Evolutionary conservation across 1,284 basidiomycete species (phyloP), one percentile per base, ranked within the genome.

Genomic region (Rhodotorula sp.): DNA sequence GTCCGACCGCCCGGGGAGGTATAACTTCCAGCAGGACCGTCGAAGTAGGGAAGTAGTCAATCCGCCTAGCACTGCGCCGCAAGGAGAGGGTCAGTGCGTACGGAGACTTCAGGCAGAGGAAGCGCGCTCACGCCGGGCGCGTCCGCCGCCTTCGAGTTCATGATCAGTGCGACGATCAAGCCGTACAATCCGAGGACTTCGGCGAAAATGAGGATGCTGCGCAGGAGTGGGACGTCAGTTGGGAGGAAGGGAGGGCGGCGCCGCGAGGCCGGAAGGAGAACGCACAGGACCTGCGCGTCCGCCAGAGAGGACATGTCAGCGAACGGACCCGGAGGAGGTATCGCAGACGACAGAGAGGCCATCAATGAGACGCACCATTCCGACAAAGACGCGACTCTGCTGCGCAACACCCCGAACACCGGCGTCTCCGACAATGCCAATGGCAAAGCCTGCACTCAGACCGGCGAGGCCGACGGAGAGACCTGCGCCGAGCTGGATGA

Each of bases 401-500:
- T 82, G 81, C 44, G 81, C 82, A 17, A 82, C 82, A 69, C 82
- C 82, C 54, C 82, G 74, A 20, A 82, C 82, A 77, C 82, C 82
- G 8, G 82, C 82, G 63, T 82, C 81, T 71, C 82, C 82, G 30
- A 82, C 82, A 68, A 82, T 82, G 51, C 82, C 82, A 65, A 82
- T 78, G 36, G 82, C 82, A 71, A 82, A 82, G 29, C 82, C 82
- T 55, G 82, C 82, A 22, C 80, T 78, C 20, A 82, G 78, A 78
- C 82, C 82, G 32, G 82, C 81, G n/a, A 82, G 76, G 66, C 82
- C 82, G 75, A 82, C 82, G 32, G 81, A 82, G 52, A 82, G 79
- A 73, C 82, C 82, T 30, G 82, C 82, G 58, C 82, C 82, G 65
- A 82, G 80, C 76, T 82, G 82, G 66, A 82, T 81, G 78, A 82